These are phyloP conservation scores for Malus domestica DNA, from an alignment of 306 rosid species.

Conservation along the genomic window ASM211411v1 NC_041803.1:11118001-11118500, in stretches of 20 bases:
- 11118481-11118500: neutral
- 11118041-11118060: neutral
- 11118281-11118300: neutral
- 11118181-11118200: constrained; percentile 70
- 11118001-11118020: constrained; percentile 56
- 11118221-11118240: neutral
- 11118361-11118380: constrained; percentile 71
- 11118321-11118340: constrained; percentile 58
- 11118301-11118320: constrained; percentile 11
- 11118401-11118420: constrained; percentile 65
- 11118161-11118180: constrained; percentile 63
- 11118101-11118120: neutral
- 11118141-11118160: constrained; percentile 83
- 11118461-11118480: neutral
- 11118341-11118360: constrained; percentile 60
- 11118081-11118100: neutral
- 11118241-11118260: neutral
- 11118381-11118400: constrained; percentile 83
- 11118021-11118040: constrained; percentile 23
- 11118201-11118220: constrained; percentile 49
- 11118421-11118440: constrained; percentile 45
- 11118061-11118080: neutral
- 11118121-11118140: constrained; percentile 47
- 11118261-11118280: neutral
- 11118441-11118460: neutral